Conservation (phyloP, 2,329 filamentous ascomycete species). For the Stemphylium lycopersici region DNA sequence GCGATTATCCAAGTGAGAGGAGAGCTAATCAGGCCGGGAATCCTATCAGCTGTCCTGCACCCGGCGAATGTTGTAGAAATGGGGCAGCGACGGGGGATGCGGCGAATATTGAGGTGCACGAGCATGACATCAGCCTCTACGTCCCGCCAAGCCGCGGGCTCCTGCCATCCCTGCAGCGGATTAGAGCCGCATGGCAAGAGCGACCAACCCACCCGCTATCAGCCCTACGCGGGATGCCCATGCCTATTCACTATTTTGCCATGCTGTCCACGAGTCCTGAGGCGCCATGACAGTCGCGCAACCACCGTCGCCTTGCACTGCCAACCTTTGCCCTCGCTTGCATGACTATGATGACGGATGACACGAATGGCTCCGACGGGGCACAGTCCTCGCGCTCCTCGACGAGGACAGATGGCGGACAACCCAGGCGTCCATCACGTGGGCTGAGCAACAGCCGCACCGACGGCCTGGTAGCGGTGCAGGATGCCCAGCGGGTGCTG, state of each 20-base stretch:
- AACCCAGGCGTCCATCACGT: constrained; percentile 1
- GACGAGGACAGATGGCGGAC: not conserved
- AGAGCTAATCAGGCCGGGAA: not conserved
- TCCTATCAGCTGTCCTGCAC: constrained; percentile 4
- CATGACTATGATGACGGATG: constrained; percentile 17
- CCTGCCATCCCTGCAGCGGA: constrained; percentile 25
- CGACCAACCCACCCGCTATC: constrained; percentile 1
- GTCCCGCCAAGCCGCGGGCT: constrained; percentile 16
- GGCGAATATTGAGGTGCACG: constrained; percentile 21
- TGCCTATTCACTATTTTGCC: not conserved
- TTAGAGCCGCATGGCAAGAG: constrained; percentile 19
- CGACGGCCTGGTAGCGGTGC: constrained; percentile 27
- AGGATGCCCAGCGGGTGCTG: constrained; percentile 35
- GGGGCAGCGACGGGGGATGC: constrained; percentile 8
- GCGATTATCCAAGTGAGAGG: not conserved
- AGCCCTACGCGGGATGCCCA: constrained; percentile 13
- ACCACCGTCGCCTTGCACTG: constrained; percentile 8
- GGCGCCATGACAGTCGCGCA: constrained; percentile 5
- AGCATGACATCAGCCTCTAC: constrained; percentile 15
- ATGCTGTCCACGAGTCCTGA: not conserved
- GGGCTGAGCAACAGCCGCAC: not conserved
- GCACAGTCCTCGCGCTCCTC: constrained; percentile 9
- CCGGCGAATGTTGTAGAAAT: constrained; percentile 13
- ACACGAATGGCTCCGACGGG: constrained; percentile 30
- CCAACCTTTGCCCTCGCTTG: not conserved